Conservation (phyloP, 2,329 filamentous ascomycete species). For the Emericellopsis atlantica region DNA sequence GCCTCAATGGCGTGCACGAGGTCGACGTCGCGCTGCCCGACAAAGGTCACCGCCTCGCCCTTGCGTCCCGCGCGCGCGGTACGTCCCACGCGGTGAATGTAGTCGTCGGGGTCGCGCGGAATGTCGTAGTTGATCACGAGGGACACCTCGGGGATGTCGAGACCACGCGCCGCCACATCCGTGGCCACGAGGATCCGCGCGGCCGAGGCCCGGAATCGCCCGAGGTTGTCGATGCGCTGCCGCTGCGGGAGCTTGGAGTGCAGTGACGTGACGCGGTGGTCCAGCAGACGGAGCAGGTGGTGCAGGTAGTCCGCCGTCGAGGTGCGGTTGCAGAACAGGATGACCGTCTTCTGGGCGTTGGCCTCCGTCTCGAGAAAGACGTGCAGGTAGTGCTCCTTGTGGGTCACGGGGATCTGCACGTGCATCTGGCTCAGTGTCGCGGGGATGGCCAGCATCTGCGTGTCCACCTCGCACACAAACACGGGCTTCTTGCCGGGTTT, state of each 20-base stretch:
- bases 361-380: slow-evolving; percentile 68
- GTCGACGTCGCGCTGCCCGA: slow-evolving; percentile 87
- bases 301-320: slow-evolving; percentile 81
- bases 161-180: slow-evolving; percentile 84
- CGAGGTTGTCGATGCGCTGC: slow-evolving; percentile 77
- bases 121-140: slow-evolving; percentile 94
- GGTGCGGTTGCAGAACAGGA: slow-evolving; percentile 92
- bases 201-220: slow-evolving; percentile 78
- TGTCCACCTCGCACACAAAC: slow-evolving; percentile 83
- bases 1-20: slow-evolving; percentile 83
- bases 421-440: slow-evolving; percentile 73
- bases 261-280: slow-evolving; percentile 81
- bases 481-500: slow-evolving; percentile 60
- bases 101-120: slow-evolving; percentile 91
- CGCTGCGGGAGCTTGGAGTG: slow-evolving; percentile 80
- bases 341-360: slow-evolving; percentile 66
- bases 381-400: slow-evolving; percentile 92
- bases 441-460: slow-evolving; percentile 63
- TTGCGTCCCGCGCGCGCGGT: slow-evolving; percentile 82
- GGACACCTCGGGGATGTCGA: slow-evolving; percentile 87
- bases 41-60: slow-evolving; percentile 75
- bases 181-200: slow-evolving; percentile 88
- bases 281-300: slow-evolving; percentile 72
- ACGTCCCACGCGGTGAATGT: slow-evolving; percentile 91
- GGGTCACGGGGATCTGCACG: slow-evolving; percentile 77